Conservation (phyloP, 352 stramenopile species). For the Pythium periplocum region DNA sequence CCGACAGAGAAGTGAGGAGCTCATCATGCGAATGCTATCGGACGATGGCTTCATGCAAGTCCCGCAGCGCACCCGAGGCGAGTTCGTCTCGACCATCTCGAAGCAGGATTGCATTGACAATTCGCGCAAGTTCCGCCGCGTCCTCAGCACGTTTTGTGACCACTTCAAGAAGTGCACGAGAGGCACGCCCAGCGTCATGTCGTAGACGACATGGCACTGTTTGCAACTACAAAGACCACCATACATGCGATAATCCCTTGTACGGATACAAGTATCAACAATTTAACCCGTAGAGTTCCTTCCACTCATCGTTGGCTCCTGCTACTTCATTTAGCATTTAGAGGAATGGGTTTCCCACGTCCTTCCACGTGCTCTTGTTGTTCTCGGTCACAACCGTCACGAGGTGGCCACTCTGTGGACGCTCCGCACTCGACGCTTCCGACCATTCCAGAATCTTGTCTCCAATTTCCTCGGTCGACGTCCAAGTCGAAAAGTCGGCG, state of each 20-base stretch:
- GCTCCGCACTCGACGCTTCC: conserved; percentile 23
- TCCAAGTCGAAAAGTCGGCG: conserved; percentile 82
- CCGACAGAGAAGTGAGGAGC: conserved; percentile 49
- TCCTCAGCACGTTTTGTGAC: conserved; percentile 69
- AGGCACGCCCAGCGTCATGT: conserved; percentile 9
- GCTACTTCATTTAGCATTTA: conserved; percentile 12
- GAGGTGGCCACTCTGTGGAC: conserved; percentile 61
- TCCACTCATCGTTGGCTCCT: too few relatives aligned
- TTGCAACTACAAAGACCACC: too few relatives aligned
- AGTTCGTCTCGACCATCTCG: conserved; percentile 59
- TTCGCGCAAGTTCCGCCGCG: conserved; percentile 73
- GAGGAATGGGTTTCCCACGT: conserved; percentile 66
- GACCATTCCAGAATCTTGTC: conserved; percentile 76
- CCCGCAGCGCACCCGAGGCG: conserved; percentile 32
- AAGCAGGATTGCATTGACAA: conserved; percentile 63
- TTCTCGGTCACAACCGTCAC: conserved; percentile 61
- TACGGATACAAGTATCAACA: too few relatives aligned
- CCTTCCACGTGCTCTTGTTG: conserved; percentile 51
- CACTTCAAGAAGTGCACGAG: conserved; percentile 64
- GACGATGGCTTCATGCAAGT: conserved; percentile 68
- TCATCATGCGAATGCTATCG: conserved; percentile 46
- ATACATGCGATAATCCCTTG: too few relatives aligned
- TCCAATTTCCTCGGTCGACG: conserved; percentile 68
- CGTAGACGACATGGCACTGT: conserved; percentile 6
- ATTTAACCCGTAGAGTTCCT: too few relatives aligned